phyloP scores from a whole-genome alignment of 2,329 filamentous ascomycete genomes.

The Aspergillus sp. region DNA sequence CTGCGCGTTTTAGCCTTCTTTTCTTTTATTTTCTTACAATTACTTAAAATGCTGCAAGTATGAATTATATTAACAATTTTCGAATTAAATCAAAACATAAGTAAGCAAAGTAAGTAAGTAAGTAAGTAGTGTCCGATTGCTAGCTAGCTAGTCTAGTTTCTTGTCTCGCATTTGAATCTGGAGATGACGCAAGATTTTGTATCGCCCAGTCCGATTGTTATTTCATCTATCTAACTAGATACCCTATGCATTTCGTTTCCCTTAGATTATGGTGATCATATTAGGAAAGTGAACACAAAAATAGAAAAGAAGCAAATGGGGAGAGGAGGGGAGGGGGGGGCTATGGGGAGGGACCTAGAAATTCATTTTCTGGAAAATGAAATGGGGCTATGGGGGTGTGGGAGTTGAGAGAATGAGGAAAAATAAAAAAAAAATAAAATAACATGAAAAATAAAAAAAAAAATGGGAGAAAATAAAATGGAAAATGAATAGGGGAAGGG shows the following conservation, averaged over 20 bases:
- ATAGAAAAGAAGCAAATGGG: constrained; percentile 20
- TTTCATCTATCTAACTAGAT: background rate
- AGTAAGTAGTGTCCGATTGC: too few species aligned
- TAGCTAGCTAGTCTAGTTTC: too few species aligned
- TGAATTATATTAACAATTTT: background rate
- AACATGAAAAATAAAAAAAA: background rate
- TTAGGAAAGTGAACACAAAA: constrained; percentile 8
- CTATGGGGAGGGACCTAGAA: background rate
- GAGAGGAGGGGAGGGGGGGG: background rate
- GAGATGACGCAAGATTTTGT: background rate
- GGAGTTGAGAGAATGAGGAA: too few species aligned
- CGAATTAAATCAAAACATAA: background rate
- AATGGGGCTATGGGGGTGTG: background rate
- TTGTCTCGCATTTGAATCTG: background rate
- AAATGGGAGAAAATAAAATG: background rate
- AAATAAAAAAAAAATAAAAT: background rate
- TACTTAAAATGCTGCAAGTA: background rate
- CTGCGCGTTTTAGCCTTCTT: constrained; percentile 11
- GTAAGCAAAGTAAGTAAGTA: too few species aligned
- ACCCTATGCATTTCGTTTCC: background rate
- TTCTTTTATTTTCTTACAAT: background rate
- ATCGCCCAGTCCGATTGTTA: background rate
- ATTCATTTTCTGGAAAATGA: constrained; percentile 5
- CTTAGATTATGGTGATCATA: background rate
- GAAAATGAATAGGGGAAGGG: constrained; percentile 6